Conservation (phyloP, 345 rosid species). For the Erodium maritimum region DNA sequence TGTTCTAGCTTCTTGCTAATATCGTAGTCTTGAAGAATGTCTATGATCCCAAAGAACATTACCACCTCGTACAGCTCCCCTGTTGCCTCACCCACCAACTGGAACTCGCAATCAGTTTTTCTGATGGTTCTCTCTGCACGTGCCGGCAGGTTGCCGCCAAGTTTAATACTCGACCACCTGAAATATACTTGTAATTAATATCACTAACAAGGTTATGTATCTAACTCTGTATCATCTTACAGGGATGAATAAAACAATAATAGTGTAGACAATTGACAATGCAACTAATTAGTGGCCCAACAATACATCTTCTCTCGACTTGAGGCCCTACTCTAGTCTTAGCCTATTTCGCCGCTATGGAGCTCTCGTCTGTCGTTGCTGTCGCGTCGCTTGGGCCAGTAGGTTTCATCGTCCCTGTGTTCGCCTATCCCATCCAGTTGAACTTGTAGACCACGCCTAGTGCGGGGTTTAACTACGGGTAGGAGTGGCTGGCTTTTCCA, state of each 20-base stretch:
- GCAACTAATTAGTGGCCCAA: too few species aligned
- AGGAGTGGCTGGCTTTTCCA: too few species aligned
- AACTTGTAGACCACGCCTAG: too few species aligned
- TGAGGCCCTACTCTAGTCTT: too few species aligned
- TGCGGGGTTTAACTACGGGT: too few species aligned
- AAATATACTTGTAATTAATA: slow-evolving; percentile 3
- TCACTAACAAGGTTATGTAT: background rate
- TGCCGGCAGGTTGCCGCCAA: slow-evolving; percentile 76
- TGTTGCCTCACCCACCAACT: slow-evolving; percentile 64
- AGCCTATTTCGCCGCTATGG: too few species aligned
- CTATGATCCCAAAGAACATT: slow-evolving; percentile 78
- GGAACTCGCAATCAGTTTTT: slow-evolving; percentile 37
- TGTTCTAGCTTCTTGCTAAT: slow-evolving; percentile 91
- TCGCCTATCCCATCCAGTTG: too few species aligned
- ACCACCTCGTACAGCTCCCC: slow-evolving; percentile 71
- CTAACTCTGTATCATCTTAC: background rate
- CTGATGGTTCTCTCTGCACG: slow-evolving; percentile 62
- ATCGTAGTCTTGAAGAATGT: slow-evolving; percentile 87
- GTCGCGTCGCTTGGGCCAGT: too few species aligned
- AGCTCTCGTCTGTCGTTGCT: too few species aligned
- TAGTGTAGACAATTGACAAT: too few species aligned
- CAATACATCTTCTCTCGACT: too few species aligned
- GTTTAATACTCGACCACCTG: slow-evolving; percentile 71
- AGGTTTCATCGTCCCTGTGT: too few species aligned
- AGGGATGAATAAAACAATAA: background rate